Percentiles rank a stretch among this genome's conserved stretches.
These are phyloP conservation scores for Moesziomyces antarcticus DNA, from an alignment of 1,284 basidiomycete genomes.

Conservation along the genomic window DNA sequence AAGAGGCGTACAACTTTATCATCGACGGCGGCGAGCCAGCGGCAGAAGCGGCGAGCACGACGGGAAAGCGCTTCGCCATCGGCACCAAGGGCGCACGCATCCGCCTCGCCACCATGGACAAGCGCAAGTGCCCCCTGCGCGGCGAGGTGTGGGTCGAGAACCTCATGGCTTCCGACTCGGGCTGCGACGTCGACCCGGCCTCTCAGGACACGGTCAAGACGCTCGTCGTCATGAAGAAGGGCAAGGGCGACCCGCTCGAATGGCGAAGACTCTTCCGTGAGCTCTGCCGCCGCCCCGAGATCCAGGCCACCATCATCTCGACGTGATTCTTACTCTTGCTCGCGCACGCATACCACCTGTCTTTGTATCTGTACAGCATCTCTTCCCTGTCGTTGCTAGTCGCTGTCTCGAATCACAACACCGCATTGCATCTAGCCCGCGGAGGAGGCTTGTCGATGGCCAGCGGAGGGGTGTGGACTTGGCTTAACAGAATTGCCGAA, in stretches of 20 bases:
- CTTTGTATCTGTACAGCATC: background rate
- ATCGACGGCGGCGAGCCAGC: slow-evolving; percentile 32
- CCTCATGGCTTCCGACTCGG: slow-evolving; percentile 24
- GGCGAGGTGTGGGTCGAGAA: slow-evolving; percentile 63
- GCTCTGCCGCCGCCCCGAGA: slow-evolving; percentile 39
- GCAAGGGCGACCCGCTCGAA: slow-evolving; percentile 68
- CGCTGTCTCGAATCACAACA: background rate
- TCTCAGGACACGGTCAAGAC: slow-evolving; percentile 28
- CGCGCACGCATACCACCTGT: background rate
- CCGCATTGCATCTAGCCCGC: slow-evolving; percentile 12
- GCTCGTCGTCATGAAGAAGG: slow-evolving; percentile 64
- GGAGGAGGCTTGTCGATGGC: too few relatives aligned
- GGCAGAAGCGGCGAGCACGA: slow-evolving; percentile 7
- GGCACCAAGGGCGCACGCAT: slow-evolving; percentile 57
- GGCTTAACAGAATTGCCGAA: too few relatives aligned
- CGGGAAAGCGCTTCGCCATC: slow-evolving; percentile 26
- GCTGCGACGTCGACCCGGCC: slow-evolving; percentile 8
- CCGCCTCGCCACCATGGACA: slow-evolving; percentile 59
- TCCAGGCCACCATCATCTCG: slow-evolving; percentile 44
- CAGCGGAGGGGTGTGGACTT: too few relatives aligned
- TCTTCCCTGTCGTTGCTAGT: slow-evolving; percentile 5
- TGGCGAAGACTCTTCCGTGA: slow-evolving; percentile 68
- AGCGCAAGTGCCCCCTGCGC: slow-evolving; percentile 64
- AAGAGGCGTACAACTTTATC: slow-evolving; percentile 51
- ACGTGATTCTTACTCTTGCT: slow-evolving; percentile 14